A percentile compares a stretch with the other conserved stretches of the same genome.
Conservation (phyloP, 2,329 filamentous ascomycete genomes). For the Pseudogymnoascus sp. region DNA sequence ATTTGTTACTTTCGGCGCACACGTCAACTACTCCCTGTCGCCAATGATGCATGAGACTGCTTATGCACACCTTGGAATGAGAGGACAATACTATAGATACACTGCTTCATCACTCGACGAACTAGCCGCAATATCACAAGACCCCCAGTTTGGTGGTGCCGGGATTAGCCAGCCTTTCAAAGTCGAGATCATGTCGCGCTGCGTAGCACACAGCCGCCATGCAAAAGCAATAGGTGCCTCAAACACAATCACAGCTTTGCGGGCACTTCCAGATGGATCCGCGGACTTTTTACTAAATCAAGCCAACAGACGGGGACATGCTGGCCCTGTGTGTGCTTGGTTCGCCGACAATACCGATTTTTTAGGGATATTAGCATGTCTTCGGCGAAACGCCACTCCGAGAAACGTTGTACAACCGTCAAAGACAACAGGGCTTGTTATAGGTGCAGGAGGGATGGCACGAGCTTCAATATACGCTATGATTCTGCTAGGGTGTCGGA, state of each 20-base stretch:
- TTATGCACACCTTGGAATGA: constrained; percentile 46
- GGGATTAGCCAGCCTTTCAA: constrained; percentile 64
- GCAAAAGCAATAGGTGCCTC: constrained; percentile 63
- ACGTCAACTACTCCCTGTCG: constrained; percentile 61
- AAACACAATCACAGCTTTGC: constrained; percentile 63
- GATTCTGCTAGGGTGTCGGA: constrained; percentile 66
- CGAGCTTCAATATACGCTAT: constrained; percentile 70
- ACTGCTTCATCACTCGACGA: constrained; percentile 20
- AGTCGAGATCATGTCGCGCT: constrained; percentile 54
- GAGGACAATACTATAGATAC: constrained; percentile 24
- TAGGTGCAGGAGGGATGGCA: constrained; percentile 67
- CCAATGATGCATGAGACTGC: constrained; percentile 67
- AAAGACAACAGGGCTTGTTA: constrained; percentile 42
- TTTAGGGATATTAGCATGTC: constrained; percentile 52
- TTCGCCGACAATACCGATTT: constrained; percentile 67
- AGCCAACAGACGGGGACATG: constrained; percentile 36
- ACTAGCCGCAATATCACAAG: constrained; percentile 41
- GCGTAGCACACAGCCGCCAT: constrained; percentile 57
- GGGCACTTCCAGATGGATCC: constrained; percentile 34
- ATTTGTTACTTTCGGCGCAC: constrained; percentile 60
- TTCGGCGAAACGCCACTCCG: constrained; percentile 63
- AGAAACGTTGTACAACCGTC: constrained; percentile 53
- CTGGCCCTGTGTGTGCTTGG: constrained; percentile 55
- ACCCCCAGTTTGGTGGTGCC: constrained; percentile 58
- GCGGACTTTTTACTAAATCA: constrained; percentile 36